phyloP scores from a whole-genome alignment of 148 eudicot species.

The Rhododendron ferrugineum region DNA sequence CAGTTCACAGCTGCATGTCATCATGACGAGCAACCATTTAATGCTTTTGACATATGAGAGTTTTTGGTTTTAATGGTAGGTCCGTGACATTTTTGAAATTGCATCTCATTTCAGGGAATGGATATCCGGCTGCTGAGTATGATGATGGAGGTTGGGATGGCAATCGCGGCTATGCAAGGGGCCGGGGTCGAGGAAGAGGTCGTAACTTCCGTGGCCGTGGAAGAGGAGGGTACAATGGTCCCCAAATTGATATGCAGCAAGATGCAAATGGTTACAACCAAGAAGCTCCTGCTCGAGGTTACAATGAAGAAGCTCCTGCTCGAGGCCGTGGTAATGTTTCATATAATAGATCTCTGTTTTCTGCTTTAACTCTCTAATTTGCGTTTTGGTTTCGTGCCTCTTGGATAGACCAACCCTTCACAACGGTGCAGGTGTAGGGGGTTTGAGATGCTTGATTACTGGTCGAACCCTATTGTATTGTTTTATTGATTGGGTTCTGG shows the following conservation, averaged over 20 bases:
- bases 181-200: conserved; percentile 80
- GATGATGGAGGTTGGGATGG: conserved; percentile 89
- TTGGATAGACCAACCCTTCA: background rate
- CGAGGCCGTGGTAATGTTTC: conserved; percentile 43
- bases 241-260: conserved; percentile 46
- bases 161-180: conserved; percentile 60
- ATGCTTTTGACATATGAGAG: background rate
- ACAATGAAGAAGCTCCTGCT: conserved; percentile 39
- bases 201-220: conserved; percentile 70
- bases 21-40: background rate
- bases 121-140: conserved; percentile 44
- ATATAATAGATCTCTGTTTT: background rate
- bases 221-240: conserved; percentile 60
- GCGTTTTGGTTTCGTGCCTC: background rate
- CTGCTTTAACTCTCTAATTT: background rate
- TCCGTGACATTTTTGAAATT: background rate
- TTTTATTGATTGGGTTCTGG: background rate
- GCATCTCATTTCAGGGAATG: conserved; percentile 52
- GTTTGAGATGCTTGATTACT: background rate
- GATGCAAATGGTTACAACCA: conserved; percentile 53
- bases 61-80: background rate
- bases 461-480: background rate
- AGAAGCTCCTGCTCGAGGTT: conserved; percentile 42
- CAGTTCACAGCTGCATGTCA: background rate
- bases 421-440: background rate